These are phyloP conservation scores for Capsella rubella DNA, from an alignment of 441 rosid genomes.

Conservation along the genomic window DNA sequence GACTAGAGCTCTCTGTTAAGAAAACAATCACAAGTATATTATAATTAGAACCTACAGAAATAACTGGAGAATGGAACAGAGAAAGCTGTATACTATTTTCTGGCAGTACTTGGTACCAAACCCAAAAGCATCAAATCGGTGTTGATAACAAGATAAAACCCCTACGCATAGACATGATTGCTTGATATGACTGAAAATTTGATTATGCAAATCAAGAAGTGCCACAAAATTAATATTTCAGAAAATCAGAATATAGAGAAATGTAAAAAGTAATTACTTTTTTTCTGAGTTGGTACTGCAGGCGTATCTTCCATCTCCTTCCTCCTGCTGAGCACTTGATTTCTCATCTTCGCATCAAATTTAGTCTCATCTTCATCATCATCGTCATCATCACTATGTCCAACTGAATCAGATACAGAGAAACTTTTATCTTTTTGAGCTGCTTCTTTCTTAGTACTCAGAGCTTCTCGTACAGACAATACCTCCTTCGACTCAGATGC, in stretches of 20 bases:
- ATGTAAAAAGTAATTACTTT: constrained; percentile 52
- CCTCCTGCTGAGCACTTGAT: constrained; percentile 67
- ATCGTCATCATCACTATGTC: constrained; percentile 50
- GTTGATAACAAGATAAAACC: constrained; percentile 10
- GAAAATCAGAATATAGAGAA: constrained; percentile 6
- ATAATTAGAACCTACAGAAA: constrained; percentile 37
- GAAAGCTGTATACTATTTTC: constrained; percentile 16
- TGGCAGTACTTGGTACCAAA: constrained; percentile 21
- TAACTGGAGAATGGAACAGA: constrained; percentile 22
- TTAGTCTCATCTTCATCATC: constrained; percentile 64
- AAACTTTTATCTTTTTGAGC: constrained; percentile 51
- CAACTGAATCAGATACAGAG: constrained; percentile 48
- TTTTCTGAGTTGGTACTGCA: constrained; percentile 56
- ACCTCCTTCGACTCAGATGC: constrained; percentile 61
- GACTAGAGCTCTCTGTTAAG: constrained; percentile 62
- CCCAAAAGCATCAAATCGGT: constrained; percentile 1
- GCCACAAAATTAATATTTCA: constrained; percentile 13
- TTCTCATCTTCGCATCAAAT: constrained; percentile 91
- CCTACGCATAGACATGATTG: constrained; percentile 19
- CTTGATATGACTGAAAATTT: not conserved
- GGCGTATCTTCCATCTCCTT: constrained; percentile 69
- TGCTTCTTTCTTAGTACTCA: constrained; percentile 70
- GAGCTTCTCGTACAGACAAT: constrained; percentile 78
- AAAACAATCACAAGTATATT: constrained; percentile 17
- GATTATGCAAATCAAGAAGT: constrained; percentile 8